These are phyloP conservation scores for Colletotrichum sp. DNA, from an alignment of 2,329 filamentous ascomycete genomes.

Conservation along the genomic window DNA sequence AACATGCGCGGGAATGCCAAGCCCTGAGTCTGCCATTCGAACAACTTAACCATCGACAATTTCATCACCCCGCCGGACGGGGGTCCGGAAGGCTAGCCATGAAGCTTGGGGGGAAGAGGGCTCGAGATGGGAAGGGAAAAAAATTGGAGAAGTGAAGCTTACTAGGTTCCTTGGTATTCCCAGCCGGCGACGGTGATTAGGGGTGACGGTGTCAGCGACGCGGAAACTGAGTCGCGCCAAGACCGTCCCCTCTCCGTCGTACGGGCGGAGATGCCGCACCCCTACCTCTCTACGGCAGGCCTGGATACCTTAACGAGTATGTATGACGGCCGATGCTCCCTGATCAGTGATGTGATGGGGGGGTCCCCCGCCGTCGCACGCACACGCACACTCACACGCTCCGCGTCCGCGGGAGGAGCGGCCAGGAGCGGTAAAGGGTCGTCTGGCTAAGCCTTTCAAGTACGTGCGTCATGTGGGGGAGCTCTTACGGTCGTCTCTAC, in stretches of 20 bases:
- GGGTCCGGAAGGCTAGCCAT: not conserved
- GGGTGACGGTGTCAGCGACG: not conserved
- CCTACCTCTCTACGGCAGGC: not conserved
- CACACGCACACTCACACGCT: not conserved
- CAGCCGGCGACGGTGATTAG: not conserved
- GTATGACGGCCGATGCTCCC: not conserved
- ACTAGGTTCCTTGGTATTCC: constrained; percentile 16
- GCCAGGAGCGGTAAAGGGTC: not conserved
- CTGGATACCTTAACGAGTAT: not conserved
- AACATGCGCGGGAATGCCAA: constrained; percentile 7
- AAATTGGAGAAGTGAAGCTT: constrained; percentile 14
- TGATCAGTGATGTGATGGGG: not conserved
- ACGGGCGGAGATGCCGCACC: not conserved
- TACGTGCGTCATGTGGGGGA: not conserved
- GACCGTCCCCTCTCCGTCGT: constrained; percentile 3
- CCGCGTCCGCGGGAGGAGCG: not conserved
- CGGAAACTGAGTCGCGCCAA: constrained; percentile 13
- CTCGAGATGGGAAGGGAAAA: not conserved
- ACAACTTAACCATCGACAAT: not conserved
- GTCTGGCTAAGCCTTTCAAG: not conserved
- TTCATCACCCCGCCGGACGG: not conserved
- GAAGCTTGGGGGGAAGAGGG: not conserved
- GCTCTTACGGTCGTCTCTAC: not conserved
- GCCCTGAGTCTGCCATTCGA: not conserved
- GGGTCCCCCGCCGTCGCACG: not conserved